These are phyloP conservation scores for Phenoliferia sp. DNA, from an alignment of 1,284 basidiomycete species.

Conservation along the genomic window DNA sequence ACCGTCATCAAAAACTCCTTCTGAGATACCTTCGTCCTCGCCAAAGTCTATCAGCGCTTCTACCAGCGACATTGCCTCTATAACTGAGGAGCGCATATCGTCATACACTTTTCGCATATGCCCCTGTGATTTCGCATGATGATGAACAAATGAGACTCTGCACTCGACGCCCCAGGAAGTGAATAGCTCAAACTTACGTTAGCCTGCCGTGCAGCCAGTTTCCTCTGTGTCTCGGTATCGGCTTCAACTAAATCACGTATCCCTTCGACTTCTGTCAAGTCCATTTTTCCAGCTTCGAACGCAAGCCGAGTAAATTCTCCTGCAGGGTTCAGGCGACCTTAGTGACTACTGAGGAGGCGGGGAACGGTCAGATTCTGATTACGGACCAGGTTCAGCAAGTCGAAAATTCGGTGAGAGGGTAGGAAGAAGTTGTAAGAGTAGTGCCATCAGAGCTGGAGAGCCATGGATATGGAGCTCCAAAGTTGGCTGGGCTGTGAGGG, in stretches of 20 bases:
- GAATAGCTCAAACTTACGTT: conserved; percentile 49
- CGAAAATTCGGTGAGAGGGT: conserved; percentile 54
- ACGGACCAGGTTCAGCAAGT: conserved; percentile 55
- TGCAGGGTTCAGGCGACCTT: conserved; percentile 31
- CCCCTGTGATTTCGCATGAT: conserved; percentile 51
- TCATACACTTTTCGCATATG: conserved; percentile 57
- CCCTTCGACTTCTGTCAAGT: conserved; percentile 79
- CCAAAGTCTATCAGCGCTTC: conserved; percentile 89
- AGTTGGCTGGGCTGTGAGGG: conserved; percentile 72
- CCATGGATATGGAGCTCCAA: conserved; percentile 83
- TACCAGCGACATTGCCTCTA: conserved; percentile 65
- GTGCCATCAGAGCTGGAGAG: conserved; percentile 68
- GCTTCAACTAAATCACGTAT: conserved; percentile 76
- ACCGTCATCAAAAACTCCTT: conserved; percentile 65
- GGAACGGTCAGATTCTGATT: background rate
- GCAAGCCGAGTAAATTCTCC: conserved; percentile 85
- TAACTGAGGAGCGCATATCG: conserved; percentile 57
- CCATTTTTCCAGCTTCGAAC: conserved; percentile 68
- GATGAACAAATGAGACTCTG: background rate
- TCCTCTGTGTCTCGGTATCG: conserved; percentile 74
- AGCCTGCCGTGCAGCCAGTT: conserved; percentile 62
- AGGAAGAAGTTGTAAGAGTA: conserved; percentile 61
- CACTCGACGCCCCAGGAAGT: background rate
- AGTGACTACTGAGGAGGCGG: background rate
- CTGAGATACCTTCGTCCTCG: conserved; percentile 80